Conservation (phyloP, 139 green algal genomes). For the Edaphochlamys debaryana region DNA sequence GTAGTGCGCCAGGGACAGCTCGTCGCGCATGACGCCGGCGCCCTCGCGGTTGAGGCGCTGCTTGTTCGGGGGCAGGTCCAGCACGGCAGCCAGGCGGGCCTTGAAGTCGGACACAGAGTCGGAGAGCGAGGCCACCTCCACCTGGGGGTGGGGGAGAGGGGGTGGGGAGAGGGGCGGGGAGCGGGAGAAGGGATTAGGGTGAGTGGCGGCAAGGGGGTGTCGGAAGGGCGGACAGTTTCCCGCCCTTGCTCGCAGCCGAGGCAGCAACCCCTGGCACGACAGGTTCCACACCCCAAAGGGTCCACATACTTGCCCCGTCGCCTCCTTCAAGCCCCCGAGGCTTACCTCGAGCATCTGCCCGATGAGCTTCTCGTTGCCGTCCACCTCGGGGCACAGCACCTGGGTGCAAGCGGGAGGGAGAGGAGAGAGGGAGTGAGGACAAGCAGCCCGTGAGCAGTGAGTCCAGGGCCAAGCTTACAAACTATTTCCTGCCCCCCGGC, state of each 20-base stretch:
- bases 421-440: background rate
- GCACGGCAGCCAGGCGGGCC: slow-evolving; percentile 66
- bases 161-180: too few relatives aligned
- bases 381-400: slow-evolving; percentile 67
- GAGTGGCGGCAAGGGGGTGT: too few relatives aligned
- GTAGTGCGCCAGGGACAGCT: slow-evolving; percentile 84
- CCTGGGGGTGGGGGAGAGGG: too few relatives aligned
- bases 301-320: too few relatives aligned
- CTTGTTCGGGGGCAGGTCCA: slow-evolving; percentile 78
- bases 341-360: slow-evolving; percentile 84
- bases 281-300: too few relatives aligned
- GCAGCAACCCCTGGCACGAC: too few relatives aligned
- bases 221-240: too few relatives aligned
- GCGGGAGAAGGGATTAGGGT: too few relatives aligned
- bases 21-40: slow-evolving; percentile 79
- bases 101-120: slow-evolving; percentile 74
- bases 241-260: too few relatives aligned
- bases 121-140: slow-evolving; percentile 76
- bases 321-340: too few relatives aligned
- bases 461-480: too few relatives aligned
- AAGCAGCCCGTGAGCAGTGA: background rate
- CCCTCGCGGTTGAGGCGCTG: slow-evolving; percentile 74
- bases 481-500: too few relatives aligned
- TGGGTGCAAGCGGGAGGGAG: background rate
- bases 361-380: slow-evolving; percentile 76